These are phyloP conservation scores for Plantago coronopus DNA, from an alignment of 305 asterid species.

Conservation along the genomic window DNA sequence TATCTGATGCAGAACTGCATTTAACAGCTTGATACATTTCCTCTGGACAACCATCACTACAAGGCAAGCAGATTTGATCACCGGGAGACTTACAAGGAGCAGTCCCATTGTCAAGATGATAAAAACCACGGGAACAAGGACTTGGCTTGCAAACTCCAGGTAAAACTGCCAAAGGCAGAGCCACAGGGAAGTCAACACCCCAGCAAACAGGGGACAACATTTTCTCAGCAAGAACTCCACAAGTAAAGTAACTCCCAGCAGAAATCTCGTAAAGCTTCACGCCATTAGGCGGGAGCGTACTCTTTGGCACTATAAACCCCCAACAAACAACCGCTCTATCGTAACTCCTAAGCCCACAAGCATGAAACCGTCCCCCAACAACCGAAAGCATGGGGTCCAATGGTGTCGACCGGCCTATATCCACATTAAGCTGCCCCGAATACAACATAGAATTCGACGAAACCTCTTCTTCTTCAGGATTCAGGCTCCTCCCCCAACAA, in stretches of 20 bases:
- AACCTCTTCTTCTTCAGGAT: conserved; percentile 46
- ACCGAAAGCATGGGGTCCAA: conserved; percentile 52
- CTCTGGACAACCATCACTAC: conserved; percentile 57
- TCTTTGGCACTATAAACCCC: conserved; percentile 58
- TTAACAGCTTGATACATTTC: conserved; percentile 50
- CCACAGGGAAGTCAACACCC: conserved; percentile 62
- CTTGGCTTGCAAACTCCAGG: conserved; percentile 54
- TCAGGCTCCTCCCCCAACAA: conserved; percentile 74
- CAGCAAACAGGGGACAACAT: conserved; percentile 66
- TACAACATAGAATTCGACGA: conserved; percentile 24
- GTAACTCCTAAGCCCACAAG: conserved; percentile 65
- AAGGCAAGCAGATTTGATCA: conserved; percentile 59
- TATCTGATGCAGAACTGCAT: conserved; percentile 46
- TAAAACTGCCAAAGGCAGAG: conserved; percentile 60
- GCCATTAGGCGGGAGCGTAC: conserved; percentile 64
- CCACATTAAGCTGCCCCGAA: conserved; percentile 44
- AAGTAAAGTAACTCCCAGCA: conserved; percentile 81
- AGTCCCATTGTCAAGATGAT: conserved; percentile 45
- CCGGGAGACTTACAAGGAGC: conserved; percentile 52
- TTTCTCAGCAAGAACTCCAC: conserved; percentile 63
- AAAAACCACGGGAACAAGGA: conserved; percentile 51
- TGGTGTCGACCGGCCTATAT: conserved; percentile 31
- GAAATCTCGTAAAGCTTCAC: conserved; percentile 66
- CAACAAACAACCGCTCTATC: conserved; percentile 68
- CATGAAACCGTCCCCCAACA: conserved; percentile 70